A percentile compares a stretch with the other conserved stretches of the same genome.
Conservation (phyloP, 169 alveolate genomes). For the Pseudocohnilembus persalinus region DNA sequence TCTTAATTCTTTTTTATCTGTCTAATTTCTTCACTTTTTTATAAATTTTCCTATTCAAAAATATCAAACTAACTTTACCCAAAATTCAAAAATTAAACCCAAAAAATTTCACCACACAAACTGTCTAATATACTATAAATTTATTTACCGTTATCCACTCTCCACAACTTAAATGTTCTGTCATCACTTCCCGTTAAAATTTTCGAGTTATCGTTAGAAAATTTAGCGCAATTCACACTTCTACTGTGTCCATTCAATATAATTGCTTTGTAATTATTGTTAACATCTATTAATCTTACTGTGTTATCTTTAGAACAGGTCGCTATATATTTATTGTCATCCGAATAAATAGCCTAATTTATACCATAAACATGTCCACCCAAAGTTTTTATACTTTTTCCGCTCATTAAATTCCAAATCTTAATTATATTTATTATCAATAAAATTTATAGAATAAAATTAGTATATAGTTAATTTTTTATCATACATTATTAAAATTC, state of each 20-base stretch:
- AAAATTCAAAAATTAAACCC: neutral
- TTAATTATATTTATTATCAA: too few species aligned
- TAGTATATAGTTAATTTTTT: too few species aligned
- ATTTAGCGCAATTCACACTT: neutral
- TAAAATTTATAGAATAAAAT: too few species aligned
- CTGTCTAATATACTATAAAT: neutral
- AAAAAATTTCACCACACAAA: neutral
- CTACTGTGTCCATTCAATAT: neutral
- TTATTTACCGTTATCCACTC: neutral
- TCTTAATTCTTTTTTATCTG: too few species aligned
- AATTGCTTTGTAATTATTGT: neutral
- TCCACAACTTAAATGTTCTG: neutral
- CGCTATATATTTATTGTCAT: too few species aligned
- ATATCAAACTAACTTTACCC: neutral
- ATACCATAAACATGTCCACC: too few species aligned
- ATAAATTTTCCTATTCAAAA: too few species aligned
- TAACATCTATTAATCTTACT: neutral
- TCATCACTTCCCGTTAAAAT: neutral
- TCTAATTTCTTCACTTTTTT: too few species aligned
- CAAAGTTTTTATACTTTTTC: too few species aligned
- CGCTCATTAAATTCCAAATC: too few species aligned
- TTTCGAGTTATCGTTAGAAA: neutral
- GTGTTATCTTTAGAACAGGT: neutral
- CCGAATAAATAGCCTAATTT: too few species aligned
- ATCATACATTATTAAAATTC: too few species aligned